Conservation (phyloP, 257 asterid genomes). For the Forsythia viridissima region DNA sequence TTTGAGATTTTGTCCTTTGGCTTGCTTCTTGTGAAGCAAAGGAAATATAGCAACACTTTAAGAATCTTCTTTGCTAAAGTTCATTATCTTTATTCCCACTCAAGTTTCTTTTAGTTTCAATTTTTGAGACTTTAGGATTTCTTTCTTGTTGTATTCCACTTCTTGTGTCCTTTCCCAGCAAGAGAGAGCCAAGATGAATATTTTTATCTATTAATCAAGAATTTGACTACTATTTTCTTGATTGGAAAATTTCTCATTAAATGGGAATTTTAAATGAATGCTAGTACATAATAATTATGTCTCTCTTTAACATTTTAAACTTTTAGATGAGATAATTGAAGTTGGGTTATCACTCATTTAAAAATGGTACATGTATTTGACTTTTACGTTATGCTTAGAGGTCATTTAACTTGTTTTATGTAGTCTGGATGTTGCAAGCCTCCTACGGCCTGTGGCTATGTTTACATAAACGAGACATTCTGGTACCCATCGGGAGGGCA, state of each 20-base stretch:
- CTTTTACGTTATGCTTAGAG: not conserved
- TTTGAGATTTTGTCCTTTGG: not conserved
- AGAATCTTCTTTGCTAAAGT: not conserved
- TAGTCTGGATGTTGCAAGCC: slow-evolving; percentile 99
- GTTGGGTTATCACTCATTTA: not conserved
- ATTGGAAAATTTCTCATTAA: no score
- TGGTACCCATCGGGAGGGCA: slow-evolving; percentile 52
- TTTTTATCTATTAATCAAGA: not conserved
- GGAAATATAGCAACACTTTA: not conserved
- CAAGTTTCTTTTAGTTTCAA: not conserved
- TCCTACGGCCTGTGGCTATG: slow-evolving; percentile 68
- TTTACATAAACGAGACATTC: slow-evolving; percentile 62
- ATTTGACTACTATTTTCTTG: no score
- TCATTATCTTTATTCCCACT: not conserved
- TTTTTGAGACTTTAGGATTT: not conserved
- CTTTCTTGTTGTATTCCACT: not conserved
- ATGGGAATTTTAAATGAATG: no score
- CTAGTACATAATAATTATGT: no score
- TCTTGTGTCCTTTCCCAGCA: not conserved
- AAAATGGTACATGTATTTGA: not conserved
- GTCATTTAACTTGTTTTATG: not conserved
- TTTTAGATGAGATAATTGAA: not conserved
- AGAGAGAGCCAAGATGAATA: not conserved
- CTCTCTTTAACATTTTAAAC: no score
- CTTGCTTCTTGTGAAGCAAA: not conserved